Evolutionary conservation across 805 yeast species (phyloP), one percentile per base, ranked within the genome.

Genomic region (Aciculoconidium aculeatum): DNA sequence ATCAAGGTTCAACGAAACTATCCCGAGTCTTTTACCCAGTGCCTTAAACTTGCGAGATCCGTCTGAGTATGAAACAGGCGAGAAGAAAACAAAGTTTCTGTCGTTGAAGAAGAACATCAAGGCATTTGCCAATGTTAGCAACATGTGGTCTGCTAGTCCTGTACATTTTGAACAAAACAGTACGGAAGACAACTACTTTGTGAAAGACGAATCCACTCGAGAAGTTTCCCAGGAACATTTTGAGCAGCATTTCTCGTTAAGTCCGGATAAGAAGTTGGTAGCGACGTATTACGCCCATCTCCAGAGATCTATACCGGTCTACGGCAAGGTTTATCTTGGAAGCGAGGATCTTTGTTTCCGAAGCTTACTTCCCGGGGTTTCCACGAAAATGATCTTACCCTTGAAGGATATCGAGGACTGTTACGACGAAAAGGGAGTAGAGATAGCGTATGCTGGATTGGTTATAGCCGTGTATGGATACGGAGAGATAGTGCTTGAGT

Each of bases 351-450:
- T 90, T n/a, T 88, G 95, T 39, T 90, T 82, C 55, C 64, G 92
- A 36, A 79, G 94, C 20, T 60, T 85, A 20, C 46, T 85, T 3
- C 94, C 94, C 0, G 92, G 94, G 0, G 67, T 81, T 0, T 70
- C 72, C 20, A 81, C 94, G 1, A 73, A 73, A 34, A 84, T 90
- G 95, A 73, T 87, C 5, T 54, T 90, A 6, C 97, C 97, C 0
- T 57, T 82, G 21, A 45, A 47, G 4, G 94, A 85, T 44, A 60
- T 90, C 15, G 94, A 82, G 40, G 75, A 69, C 26, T 78, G 82
- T 30, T 67, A 70, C 30, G 72, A 69, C 36, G 87, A 80, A 41
- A 74, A 70, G 27, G 87, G 90, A 0, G 72, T 76, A 38, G 62
- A 81, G 39, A 72, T 85, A 45, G 64, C 72, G 0, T 83, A 80